These are phyloP conservation scores for Melanomma pulvis-pyrius DNA, from an alignment of 495 filamentous ascomycete species.

Conservation along the genomic window DNA sequence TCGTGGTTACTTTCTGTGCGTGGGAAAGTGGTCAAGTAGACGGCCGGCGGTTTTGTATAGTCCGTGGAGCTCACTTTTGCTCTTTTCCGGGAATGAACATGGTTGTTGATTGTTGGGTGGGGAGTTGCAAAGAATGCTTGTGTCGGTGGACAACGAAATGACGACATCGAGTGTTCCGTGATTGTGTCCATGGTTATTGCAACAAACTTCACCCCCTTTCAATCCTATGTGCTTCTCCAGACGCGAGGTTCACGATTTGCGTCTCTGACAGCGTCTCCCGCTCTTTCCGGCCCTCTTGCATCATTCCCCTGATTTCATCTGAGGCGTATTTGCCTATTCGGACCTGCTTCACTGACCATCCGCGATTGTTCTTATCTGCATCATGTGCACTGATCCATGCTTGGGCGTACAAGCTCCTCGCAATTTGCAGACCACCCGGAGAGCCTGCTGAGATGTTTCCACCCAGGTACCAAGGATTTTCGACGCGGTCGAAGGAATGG, in stretches of 20 bases:
- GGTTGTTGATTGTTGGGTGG: no score
- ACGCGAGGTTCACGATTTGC: conserved; percentile 22
- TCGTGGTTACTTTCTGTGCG: no score
- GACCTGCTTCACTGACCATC: conserved; percentile 54
- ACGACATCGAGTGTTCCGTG: no score
- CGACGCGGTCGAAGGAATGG: conserved; percentile 63
- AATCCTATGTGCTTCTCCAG: conserved; percentile 31
- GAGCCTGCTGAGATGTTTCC: conserved; percentile 63
- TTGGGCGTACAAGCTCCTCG: conserved; percentile 54
- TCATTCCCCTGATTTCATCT: conserved; percentile 51
- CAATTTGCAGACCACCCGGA: conserved; percentile 61
- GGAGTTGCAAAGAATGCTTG: no score
- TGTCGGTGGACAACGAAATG: no score
- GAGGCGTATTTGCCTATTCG: conserved; percentile 50
- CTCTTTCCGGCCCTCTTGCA: conserved; percentile 26
- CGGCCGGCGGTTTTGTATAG: no score
- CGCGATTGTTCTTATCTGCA: conserved; percentile 61
- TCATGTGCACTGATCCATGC: conserved; percentile 70
- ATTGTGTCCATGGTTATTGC: no score
- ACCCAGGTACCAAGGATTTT: conserved; percentile 67
- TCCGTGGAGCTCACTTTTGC: no score
- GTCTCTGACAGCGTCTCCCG: background rate
- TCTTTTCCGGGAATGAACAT: no score
- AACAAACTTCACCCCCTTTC: conserved; percentile 16
- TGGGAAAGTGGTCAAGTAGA: no score